Evolutionary conservation across 306 rosid genomes (phyloP).

Genomic region (Vicia faba): DNA sequence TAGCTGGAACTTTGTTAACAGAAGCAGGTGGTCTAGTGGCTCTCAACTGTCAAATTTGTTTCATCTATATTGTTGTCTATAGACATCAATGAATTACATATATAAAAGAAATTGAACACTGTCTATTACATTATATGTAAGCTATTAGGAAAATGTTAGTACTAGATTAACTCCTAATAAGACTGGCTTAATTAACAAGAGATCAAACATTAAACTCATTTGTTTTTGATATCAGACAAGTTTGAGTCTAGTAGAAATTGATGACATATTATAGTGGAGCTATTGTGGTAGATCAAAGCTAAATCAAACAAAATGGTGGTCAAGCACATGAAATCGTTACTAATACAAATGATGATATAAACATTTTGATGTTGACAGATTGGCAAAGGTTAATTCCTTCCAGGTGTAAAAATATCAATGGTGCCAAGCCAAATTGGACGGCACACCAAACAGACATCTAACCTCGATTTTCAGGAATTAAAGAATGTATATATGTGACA

Average conservation of each 20-base stretch:
- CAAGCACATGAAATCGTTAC: slow-evolving; percentile 35
- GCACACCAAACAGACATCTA: slow-evolving; percentile 62
- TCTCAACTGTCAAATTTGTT: slow-evolving; percentile 28
- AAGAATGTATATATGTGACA: background rate
- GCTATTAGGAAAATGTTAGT: background rate
- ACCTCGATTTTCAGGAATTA: background rate
- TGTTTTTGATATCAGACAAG: too few species aligned
- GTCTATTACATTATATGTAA: background rate
- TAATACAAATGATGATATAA: slow-evolving; percentile 55
- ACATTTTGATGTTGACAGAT: slow-evolving; percentile 53
- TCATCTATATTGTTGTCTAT: background rate
- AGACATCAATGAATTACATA: slow-evolving; percentile 1
- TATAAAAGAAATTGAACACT: background rate
- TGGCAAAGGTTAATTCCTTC: slow-evolving; percentile 34
- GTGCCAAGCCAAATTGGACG: slow-evolving; percentile 74
- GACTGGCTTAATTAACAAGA: too few species aligned
- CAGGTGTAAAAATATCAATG: slow-evolving; percentile 49
- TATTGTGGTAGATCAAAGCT: background rate
- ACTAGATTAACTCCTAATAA: background rate
- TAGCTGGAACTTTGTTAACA: slow-evolving; percentile 41
- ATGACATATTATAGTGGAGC: slow-evolving; percentile 24
- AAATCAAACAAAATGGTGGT: background rate
- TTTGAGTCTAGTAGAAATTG: background rate
- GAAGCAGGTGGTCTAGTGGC: slow-evolving; percentile 31
- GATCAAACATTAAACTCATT: too few species aligned